phyloP scores from a whole-genome alignment of 176 grass and related monocot genomes.

The Oryza australiensis region DNA sequence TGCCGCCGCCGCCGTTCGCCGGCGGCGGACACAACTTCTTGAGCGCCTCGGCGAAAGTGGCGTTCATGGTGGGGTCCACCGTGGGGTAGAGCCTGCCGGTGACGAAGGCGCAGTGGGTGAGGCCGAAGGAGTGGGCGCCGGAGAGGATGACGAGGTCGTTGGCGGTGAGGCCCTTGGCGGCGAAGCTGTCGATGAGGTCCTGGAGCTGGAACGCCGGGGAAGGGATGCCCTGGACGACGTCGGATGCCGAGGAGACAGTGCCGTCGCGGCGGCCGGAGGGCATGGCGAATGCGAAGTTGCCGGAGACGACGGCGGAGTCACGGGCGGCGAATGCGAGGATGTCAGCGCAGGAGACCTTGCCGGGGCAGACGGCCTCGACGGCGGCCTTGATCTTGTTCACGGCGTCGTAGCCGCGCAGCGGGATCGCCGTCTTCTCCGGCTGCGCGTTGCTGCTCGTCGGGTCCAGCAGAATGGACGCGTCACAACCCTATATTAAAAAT shows the following conservation, averaged over 20 bases:
- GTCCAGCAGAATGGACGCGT: constrained; percentile 52
- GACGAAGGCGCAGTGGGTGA: constrained; percentile 47
- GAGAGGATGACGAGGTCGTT: constrained; percentile 58
- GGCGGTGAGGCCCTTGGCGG: constrained; percentile 27
- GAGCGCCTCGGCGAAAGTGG: constrained; percentile 21
- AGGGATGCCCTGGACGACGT: constrained; percentile 29
- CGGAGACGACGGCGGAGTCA: constrained; percentile 31
- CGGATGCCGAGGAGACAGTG: not conserved
- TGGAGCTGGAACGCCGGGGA: constrained; percentile 28
- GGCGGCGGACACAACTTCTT: constrained; percentile 26
- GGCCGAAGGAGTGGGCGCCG: constrained; percentile 62
- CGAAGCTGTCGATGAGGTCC: constrained; percentile 33
- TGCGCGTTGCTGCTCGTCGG: not conserved
- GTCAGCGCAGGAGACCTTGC: constrained; percentile 59
- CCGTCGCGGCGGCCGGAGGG: constrained; percentile 62
- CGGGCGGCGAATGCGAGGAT: constrained; percentile 53
- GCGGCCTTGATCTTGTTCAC: constrained; percentile 47
- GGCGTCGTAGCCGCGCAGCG: constrained; percentile 39
- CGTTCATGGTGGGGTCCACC: constrained; percentile 40
- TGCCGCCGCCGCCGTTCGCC: not conserved
- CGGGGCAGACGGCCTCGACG: constrained; percentile 41
- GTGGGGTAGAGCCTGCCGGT: constrained; percentile 49
- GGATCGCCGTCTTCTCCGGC: constrained; percentile 56
- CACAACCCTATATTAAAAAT: constrained; percentile 39
- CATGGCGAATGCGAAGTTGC: constrained; percentile 47